Base-by-base conservation (phyloP, 2,329 filamentous ascomycete species). In the Fusarium verrucosum region DNA sequence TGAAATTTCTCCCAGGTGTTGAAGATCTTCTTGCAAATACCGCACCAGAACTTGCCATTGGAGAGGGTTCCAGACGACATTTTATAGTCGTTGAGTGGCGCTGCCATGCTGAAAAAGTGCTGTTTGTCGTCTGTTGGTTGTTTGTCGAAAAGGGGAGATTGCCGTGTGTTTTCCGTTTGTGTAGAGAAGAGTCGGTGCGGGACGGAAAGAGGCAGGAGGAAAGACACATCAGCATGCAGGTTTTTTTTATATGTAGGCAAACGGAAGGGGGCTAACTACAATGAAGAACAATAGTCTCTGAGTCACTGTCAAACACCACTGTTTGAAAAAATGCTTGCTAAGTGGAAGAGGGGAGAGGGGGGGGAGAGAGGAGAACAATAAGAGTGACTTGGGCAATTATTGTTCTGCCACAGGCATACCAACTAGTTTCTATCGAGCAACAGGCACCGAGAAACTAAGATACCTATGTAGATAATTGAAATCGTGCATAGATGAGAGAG, bases 11-110 rank as follows among this genome's bases (percentile, higher is more conserved):
- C 65, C 59, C 57, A 69, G 17, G 46, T 69, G 0, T 47, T 46
- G 47, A 78, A 79, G 7, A 42, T 25, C 5, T 65, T 35, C 3
- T 73, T 50, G 60, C 77, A 79, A 4, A 70, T 65, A 45, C 65
- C 67, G 66, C 77, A 79, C 30, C 54, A 45, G 45, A 66, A 74
- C 3, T 40, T 58, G 4, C 65, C 65, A 13, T 63, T 28, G 23
- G 32, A 25, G 2, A 65, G 58, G 7, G 38, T 44, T 3, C 47
- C 44, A 5, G 51, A 62, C 22, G 53, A 40, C 68, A 72, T 73
- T 20, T 46, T 61, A 51, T 46, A 52, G 44, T 32, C 50, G 33
- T 13, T 9, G 30, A 23, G 4, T 3, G 23, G 10, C 7, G 14
- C 17, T 19, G 14, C 19, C 19, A 32, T 41, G 11, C 17, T 33